A percentile compares a stretch with the other conserved stretches of the same genome.
phyloP scores from a whole-genome alignment of 306 rosid genomes.

The Glycine soja region DNA sequence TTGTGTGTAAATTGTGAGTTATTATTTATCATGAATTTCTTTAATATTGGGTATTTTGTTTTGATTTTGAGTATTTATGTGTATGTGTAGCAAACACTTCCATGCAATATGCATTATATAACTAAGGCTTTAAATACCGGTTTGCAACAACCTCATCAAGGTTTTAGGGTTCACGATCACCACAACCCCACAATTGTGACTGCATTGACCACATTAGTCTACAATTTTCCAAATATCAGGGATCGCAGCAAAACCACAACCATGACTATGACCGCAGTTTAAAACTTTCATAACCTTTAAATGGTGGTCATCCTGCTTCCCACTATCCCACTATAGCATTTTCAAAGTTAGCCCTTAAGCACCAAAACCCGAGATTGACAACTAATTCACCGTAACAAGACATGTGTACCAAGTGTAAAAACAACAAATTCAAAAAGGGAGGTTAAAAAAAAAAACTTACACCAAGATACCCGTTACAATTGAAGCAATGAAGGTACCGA shows the following conservation, averaged over 20 bases:
- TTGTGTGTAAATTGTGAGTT: background rate
- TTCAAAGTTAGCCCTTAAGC: background rate
- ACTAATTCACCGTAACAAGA: conserved; percentile 21
- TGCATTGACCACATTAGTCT: background rate
- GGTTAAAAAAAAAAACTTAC: conserved; percentile 56
- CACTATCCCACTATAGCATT: background rate
- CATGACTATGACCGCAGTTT: background rate
- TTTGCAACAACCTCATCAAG: background rate
- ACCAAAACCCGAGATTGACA: background rate
- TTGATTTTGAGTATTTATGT: background rate
- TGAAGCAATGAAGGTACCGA: conserved; percentile 90
- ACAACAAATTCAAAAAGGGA: background rate
- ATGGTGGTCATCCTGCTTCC: background rate
- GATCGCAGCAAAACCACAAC: background rate
- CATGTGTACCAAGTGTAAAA: background rate
- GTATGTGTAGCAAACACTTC: background rate
- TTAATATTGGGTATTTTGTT: background rate
- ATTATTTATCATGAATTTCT: background rate
- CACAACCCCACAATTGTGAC: background rate
- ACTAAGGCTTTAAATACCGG: background rate
- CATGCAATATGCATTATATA: background rate
- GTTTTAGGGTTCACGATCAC: background rate
- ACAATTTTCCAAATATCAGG: background rate
- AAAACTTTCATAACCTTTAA: background rate
- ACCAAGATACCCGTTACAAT: conserved; percentile 88